Conservation (phyloP, 495 filamentous ascomycete genomes). For the Podospora pseudoanserina region DNA sequence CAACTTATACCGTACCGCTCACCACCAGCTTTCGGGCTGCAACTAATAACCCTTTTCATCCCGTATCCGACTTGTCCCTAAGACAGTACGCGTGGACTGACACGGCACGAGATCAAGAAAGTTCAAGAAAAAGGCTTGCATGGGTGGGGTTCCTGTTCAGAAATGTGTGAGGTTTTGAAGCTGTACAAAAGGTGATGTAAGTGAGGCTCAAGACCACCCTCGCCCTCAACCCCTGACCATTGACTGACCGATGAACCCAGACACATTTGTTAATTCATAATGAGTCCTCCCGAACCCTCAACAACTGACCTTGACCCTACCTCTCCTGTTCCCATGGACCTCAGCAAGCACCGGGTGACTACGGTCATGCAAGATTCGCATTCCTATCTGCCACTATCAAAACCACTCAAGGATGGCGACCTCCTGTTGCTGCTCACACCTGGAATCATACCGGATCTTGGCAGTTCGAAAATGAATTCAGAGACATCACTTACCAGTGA, state of each 20-base stretch:
- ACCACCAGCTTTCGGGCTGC: background rate
- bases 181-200: constrained; percentile 8
- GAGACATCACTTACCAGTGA: constrained; percentile 35
- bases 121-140: background rate
- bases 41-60: constrained; percentile 6
- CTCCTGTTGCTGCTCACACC: constrained; percentile 59
- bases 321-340: constrained; percentile 1
- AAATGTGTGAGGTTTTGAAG: background rate
- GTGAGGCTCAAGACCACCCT: constrained; percentile 3
- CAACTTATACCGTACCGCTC: background rate
- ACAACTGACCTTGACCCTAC: background rate
- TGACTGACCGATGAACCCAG: background rate
- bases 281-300: background rate
- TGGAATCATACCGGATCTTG: constrained; percentile 46
- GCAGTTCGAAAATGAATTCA: constrained; percentile 14
- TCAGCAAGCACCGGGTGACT: constrained; percentile 9
- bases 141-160: background rate
- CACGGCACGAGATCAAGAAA: constrained; percentile 6
- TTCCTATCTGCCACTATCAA: constrained; percentile 41
- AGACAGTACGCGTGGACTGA: constrained; percentile 3
- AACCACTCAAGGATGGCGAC: constrained; percentile 42
- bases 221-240: background rate
- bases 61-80: constrained; percentile 14
- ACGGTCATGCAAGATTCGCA: constrained; percentile 34
- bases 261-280: background rate